phyloP scores from a whole-genome alignment of 192 early-diverging fungal genomes.

The Jimgerdemannia flammicorona region DNA sequence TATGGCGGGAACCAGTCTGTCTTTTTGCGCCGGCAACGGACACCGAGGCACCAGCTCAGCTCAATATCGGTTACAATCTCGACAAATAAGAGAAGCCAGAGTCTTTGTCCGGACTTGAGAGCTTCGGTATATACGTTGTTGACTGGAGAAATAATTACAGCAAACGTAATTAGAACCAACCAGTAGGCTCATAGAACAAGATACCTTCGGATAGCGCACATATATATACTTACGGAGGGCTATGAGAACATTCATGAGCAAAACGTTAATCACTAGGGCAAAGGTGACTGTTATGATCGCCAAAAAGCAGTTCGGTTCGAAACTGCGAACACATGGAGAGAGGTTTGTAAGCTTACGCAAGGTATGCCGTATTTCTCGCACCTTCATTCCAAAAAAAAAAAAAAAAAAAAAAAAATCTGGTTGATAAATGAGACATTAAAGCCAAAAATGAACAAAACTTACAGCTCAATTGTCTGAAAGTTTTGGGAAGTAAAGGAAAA shows the following conservation, averaged over 20 bases:
- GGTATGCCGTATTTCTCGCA: too few relatives aligned
- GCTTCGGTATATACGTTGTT: neutral
- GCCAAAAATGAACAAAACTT: neutral
- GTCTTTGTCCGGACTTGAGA: neutral
- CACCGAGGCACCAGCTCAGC: neutral
- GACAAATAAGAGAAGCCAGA: neutral
- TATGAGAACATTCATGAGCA: neutral
- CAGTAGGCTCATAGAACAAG: too few relatives aligned
- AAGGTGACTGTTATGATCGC: neutral
- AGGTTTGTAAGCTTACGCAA: neutral
- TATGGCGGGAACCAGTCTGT: neutral
- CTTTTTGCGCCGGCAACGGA: neutral
- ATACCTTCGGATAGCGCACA: too few relatives aligned
- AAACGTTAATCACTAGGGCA: neutral
- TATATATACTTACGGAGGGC: neutral
- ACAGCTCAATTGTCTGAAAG: neutral
- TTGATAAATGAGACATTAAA: neutral
- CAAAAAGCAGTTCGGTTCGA: neutral
- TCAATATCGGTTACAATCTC: neutral
- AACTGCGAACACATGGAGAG: neutral
- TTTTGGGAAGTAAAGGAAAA: neutral
- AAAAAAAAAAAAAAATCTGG: neutral
- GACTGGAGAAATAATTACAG: neutral
- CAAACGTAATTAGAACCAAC: neutral
- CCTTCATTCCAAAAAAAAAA: too few relatives aligned